Base-by-base conservation (phyloP, 768 basidiomycete genomes). In the Lenzites betulinus region DNA sequence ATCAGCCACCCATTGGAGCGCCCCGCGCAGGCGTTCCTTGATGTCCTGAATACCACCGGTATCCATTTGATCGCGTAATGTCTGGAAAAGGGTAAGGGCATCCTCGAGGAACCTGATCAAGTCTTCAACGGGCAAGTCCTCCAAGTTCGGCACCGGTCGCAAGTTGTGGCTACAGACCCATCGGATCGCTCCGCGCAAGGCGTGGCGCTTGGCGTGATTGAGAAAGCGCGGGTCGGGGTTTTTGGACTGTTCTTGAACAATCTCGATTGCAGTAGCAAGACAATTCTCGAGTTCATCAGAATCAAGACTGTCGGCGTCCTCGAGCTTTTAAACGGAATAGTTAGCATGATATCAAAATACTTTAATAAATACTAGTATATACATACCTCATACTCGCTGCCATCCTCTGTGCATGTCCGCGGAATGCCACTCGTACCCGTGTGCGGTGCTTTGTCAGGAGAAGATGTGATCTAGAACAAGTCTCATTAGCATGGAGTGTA, bases 391-490 rank as follows among this genome's bases (percentile, higher is more conserved):
- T 8, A 39, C 18, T 16, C 38, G 38, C 7, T 16, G 38, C 38
- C 38, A 39, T 16, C 38, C 15, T 16, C 38, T 18, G 38, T 8
- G 7, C 38, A 3, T 3, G 38, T 8, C 7, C 38, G 38, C 18
- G 15, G 38, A 3, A 64, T 35, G 11, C 62, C 62, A 42, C 59
- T 58, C 2, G 15, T 25, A 5, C 62, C 56, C 2, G 62, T 63
- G 2, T 28, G 58, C 4, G 58, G 44, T 15, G 58, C 44, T 23
- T 59, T 59, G 46, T 26, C 48, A 6, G 58, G 62, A 11, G 62
- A 64, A 2, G 62, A 59, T 9, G 35, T 30, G 28, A 59, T 64
- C 62, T 59, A 33, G 22, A 4, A 12, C 4, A 5, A 33, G 4
- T 33, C 6, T 33, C 30, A 33, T 30, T 2, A 39, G 16, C 33